Evolutionary conservation across 2,329 filamentous ascomycete genomes (phyloP), one percentile per base, ranked within the genome.

Genomic region (Aurifilum marmelostoma): DNA sequence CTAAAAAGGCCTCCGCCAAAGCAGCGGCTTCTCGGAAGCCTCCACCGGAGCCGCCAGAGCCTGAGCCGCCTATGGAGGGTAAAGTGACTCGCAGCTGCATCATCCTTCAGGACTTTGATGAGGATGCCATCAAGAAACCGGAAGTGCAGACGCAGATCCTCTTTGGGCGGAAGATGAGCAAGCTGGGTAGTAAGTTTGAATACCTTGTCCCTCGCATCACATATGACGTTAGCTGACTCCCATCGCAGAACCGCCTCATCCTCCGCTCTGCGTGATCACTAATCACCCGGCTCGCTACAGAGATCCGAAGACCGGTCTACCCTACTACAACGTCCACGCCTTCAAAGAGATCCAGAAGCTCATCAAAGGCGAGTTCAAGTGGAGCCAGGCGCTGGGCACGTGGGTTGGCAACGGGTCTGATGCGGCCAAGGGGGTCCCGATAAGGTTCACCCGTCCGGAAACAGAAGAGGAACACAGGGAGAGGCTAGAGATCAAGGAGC

Each of bases 261-360:
- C 79, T 1, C 81, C 86, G 21, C 83, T 90, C 41, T 99, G 96
- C 78, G 91, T 90, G 63, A 94, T 98, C 76, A 97, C 93, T 1
- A 91, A 91, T 75, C 87, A 90, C 66, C 88, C 90, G 5, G 96
- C 95, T 16, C 89, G 89, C 67, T 98, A 97, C 79, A 88, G 90
- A 32, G 96, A 99, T 78, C 93, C 94, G 0, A 87, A 88, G 73
- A 98, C 95, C 0, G 92, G 92, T 0, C 84, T 98, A 21, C 88
- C 90, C 0, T 99, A 95, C 79, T 87, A 88, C 72, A 95, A 95
- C 77, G 83, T 88, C 58, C 87, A 90, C 71, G 94, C 94, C 0
- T 97, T 94, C 80, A 89, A 89, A 74, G 90, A 97, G 78, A 91
- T 98, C 60, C 91, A 92, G 75, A 88, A 90, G 67, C 85, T 97